Evolutionary conservation across 148 eudicot genomes (phyloP).

Genomic region (Cornus kousa): DNA sequence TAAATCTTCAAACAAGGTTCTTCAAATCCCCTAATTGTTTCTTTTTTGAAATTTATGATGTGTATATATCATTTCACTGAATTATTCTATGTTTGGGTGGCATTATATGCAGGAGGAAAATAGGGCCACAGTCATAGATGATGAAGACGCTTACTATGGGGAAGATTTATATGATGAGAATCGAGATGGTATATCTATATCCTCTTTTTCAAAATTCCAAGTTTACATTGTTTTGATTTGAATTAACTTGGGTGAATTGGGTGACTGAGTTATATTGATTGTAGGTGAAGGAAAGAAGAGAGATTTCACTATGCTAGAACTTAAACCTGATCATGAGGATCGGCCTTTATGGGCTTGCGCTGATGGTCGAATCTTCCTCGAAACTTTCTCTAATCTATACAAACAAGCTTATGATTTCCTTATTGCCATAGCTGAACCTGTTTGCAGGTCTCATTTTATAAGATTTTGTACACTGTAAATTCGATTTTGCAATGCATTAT

Average conservation of each 20-base stretch:
- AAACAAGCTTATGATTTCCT: slow-evolving; percentile 99
- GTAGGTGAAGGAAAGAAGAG: slow-evolving; percentile 52
- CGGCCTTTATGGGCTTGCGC: slow-evolving; percentile 99
- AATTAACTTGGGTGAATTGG: not conserved
- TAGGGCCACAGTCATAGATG: slow-evolving; percentile 33
- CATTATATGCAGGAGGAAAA: slow-evolving; percentile 45
- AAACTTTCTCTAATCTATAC: slow-evolving; percentile 86
- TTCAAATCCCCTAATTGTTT: not conserved
- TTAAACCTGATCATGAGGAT: slow-evolving; percentile 81
- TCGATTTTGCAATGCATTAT: not conserved
- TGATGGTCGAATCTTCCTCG: slow-evolving; percentile 95
- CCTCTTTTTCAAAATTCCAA: not conserved
- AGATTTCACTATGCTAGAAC: slow-evolving; percentile 86
- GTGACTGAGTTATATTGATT: slow-evolving; percentile 18
- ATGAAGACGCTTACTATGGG: slow-evolving; percentile 40
- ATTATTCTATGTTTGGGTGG: not conserved
- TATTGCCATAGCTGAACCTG: slow-evolving; percentile 97
- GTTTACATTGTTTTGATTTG: slow-evolving; percentile 1
- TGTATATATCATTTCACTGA: too few relatives aligned
- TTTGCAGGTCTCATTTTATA: slow-evolving; percentile 67
- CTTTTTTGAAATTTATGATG: not conserved
- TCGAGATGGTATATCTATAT: slow-evolving; percentile 38
- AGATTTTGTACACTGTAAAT: not conserved
- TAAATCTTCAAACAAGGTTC: slow-evolving; percentile 16
- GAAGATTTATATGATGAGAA: slow-evolving; percentile 55